These are phyloP conservation scores for Auricularia cornea DNA, from an alignment of 768 basidiomycete species.

Conservation along the genomic window DNA sequence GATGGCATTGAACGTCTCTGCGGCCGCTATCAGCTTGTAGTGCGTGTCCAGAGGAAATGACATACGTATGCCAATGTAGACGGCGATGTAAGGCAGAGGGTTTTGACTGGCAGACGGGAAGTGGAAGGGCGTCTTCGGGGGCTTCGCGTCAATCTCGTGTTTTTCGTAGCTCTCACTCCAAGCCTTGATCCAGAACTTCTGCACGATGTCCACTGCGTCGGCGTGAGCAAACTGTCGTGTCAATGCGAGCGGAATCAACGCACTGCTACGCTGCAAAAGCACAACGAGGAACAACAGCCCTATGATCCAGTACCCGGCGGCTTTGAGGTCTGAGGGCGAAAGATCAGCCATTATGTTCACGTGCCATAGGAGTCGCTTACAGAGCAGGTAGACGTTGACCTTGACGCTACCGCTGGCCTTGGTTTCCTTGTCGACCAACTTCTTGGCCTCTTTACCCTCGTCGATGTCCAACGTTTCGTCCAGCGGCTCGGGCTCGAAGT, in stretches of 20 bases:
- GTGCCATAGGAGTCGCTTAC: neutral
- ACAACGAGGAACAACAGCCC: neutral
- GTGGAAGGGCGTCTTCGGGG: neutral
- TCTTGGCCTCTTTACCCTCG: neutral
- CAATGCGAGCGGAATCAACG: neutral
- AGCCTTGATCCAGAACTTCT: neutral
- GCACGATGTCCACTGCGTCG: neutral
- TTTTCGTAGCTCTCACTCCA: slow-evolving; percentile 1
- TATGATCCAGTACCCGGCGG: neutral
- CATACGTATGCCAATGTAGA: neutral
- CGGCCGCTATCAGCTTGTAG: neutral
- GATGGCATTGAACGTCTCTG: neutral
- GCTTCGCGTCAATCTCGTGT: neutral
- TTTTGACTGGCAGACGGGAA: neutral
- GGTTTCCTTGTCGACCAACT: neutral
- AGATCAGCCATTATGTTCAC: neutral
- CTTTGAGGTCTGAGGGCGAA: neutral
- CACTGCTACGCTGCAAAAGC: neutral
- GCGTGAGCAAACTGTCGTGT: neutral
- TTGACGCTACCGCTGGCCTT: neutral
- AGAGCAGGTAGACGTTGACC: neutral
- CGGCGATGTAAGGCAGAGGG: neutral
- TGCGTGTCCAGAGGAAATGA: neutral
- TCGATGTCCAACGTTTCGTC: neutral
- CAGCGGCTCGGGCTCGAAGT: neutral